These are phyloP conservation scores for Cercospora zeina DNA, from an alignment of 2,329 filamentous ascomycete species.

Conservation along the genomic window DNA sequence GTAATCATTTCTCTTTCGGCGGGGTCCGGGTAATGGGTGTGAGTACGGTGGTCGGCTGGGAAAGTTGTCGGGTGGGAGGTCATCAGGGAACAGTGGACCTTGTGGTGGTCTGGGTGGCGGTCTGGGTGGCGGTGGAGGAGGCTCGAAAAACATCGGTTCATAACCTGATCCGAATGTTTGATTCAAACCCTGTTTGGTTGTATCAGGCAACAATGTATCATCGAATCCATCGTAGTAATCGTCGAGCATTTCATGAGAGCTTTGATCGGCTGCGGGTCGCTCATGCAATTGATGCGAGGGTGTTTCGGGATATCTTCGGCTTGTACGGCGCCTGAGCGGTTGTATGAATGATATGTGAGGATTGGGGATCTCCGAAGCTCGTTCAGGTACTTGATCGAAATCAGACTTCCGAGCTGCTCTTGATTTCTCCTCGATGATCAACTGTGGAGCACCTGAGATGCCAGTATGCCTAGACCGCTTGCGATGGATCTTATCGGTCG, in stretches of 20 bases:
- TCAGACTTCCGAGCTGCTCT: background rate
- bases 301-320: slow-evolving; percentile 1
- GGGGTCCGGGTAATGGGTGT: background rate
- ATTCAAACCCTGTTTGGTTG: background rate
- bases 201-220: background rate
- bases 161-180: background rate
- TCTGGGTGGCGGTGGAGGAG: background rate
- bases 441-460: background rate
- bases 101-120: slow-evolving; percentile 8
- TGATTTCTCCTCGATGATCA: background rate
- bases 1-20: slow-evolving; percentile 10
- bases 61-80: background rate
- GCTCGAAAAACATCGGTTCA: background rate
- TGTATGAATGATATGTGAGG: background rate
- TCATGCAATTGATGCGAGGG: background rate
- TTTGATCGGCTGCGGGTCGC: slow-evolving; percentile 4
- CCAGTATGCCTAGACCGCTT: background rate
- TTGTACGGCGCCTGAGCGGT: slow-evolving; percentile 1
- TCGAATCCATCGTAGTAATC: slow-evolving; percentile 16
- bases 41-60: background rate
- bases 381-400: background rate
- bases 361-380: background rate
- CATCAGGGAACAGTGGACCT: background rate
- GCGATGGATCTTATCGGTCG: background rate
- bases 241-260: slow-evolving; percentile 15